Evolutionary conservation across 2,329 filamentous ascomycete genomes (phyloP), one percentile per base, ranked within the genome.

Genomic region (Fusarium sp.): DNA sequence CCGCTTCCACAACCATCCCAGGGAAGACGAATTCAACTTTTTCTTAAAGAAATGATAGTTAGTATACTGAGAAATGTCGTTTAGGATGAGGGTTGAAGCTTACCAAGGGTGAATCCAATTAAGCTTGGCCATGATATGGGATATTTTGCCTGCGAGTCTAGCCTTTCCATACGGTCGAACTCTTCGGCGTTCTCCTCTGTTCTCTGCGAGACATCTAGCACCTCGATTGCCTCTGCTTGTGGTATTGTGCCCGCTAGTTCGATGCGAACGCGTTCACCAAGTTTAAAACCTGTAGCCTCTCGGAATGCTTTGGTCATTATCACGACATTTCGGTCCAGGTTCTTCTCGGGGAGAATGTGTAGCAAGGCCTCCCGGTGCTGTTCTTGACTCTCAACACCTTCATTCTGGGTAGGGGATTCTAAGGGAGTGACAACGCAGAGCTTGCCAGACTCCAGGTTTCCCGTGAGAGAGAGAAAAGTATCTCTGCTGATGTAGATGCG

Each of bases 241-340:
- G 86, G 84, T 16, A 92, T 81, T 5, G 83, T 75, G 15, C 87
- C 85, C 5, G 86, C 84, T 30, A 95, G n/a, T n/a, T 87, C 13
- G 87, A 97, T 85, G 38, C 82, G 82, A 38, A 88, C 83, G 56
- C 90, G 88, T 54, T 95, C 92, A 22, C 90, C 91, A 8, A 96
- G 85, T 68, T 92, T 91, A 75, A 97, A 88, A 2, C 89, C 90
- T 73, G 92, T 92, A 12, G 90, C 88, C 39, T 93, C 91, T 70
- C 93, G 91, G 60, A 97, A 89, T 11, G 90, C 86, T 70, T 93
- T 91, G 28, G 93, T 91, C 84, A 93, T 89, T 85, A 95, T 87
- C 55, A 93, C 85, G 63, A 94, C 86, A 70, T 91, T 88, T 73
- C 89, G 90, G 77, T 91, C 88, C 73, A 94, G 84, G 76, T 91